Evolutionary conservation across 1,284 basidiomycete species (phyloP).

Genomic region (Calocybe gambosa): DNA sequence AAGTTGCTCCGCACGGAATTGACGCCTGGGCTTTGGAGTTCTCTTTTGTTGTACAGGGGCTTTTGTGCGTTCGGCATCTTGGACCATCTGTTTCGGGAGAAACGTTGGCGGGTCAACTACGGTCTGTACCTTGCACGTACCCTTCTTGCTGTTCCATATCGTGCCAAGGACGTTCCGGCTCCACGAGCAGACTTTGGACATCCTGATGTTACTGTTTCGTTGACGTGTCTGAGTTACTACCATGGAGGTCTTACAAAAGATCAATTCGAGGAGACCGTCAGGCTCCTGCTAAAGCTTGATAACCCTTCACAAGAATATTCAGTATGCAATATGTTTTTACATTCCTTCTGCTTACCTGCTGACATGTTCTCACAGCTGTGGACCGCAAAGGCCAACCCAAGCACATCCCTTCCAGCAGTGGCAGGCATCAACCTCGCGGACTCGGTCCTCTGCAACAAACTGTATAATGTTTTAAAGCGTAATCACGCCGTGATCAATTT

Average conservation of each 20-base stretch:
- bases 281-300: slow-evolving; percentile 36
- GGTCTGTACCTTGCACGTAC: slow-evolving; percentile 41
- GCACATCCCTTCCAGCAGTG: slow-evolving; percentile 21
- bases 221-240: slow-evolving; percentile 50
- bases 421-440: slow-evolving; percentile 39
- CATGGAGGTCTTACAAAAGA: slow-evolving; percentile 38
- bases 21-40: not conserved
- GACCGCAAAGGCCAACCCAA: slow-evolving; percentile 19
- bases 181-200: slow-evolving; percentile 49
- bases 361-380: not conserved
- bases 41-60: slow-evolving; percentile 39
- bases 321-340: slow-evolving; percentile 17
- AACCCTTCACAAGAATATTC: slow-evolving; percentile 29
- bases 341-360: not conserved
- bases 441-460: slow-evolving; percentile 25
- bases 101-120: slow-evolving; percentile 46
- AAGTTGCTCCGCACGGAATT: not conserved
- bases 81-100: slow-evolving; percentile 32
- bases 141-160: slow-evolving; percentile 46
- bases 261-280: slow-evolving; percentile 36
- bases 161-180: slow-evolving; percentile 47
- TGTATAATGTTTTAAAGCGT: slow-evolving; percentile 31
- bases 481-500: slow-evolving; percentile 43
- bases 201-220: slow-evolving; percentile 41
- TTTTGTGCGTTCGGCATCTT: slow-evolving; percentile 38